Evolutionary conservation across 2,329 filamentous ascomycete genomes (phyloP).

Genomic region (Cladophialophora chaetospira): DNA sequence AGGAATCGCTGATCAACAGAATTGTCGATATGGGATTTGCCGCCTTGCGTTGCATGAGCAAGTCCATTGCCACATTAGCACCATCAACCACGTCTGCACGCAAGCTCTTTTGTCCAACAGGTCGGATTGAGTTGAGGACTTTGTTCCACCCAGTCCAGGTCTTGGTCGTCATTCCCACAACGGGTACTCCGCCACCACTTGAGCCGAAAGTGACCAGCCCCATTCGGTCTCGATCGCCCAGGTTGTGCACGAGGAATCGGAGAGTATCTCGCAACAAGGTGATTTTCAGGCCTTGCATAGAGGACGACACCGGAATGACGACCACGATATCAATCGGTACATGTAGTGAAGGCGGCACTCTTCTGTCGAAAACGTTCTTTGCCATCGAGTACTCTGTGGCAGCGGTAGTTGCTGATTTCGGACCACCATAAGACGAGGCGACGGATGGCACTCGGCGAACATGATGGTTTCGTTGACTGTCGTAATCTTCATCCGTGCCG

Average conservation of each 20-base stretch:
- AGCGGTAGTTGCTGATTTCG: slow-evolving; percentile 80
- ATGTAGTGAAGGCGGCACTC: slow-evolving; percentile 63
- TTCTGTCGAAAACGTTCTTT: slow-evolving; percentile 42
- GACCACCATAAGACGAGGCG: slow-evolving; percentile 78
- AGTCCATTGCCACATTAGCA: slow-evolving; percentile 96
- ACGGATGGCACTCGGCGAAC: slow-evolving; percentile 76
- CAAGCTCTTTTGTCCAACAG: slow-evolving; percentile 93
- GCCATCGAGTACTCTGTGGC: slow-evolving; percentile 89
- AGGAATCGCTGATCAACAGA: slow-evolving; percentile 94
- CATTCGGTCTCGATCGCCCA: slow-evolving; percentile 94
- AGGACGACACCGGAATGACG: slow-evolving; percentile 94
- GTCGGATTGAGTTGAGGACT: slow-evolving; percentile 81
- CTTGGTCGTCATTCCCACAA: slow-evolving; percentile 98
- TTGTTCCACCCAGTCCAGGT: slow-evolving; percentile 89
- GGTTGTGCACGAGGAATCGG: slow-evolving; percentile 83
- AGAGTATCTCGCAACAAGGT: slow-evolving; percentile 88
- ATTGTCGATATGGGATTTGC: slow-evolving; percentile 95
- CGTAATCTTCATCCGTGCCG: slow-evolving; percentile 86
- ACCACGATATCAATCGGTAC: slow-evolving; percentile 94
- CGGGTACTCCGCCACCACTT: slow-evolving; percentile 84
- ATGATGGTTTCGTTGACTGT: slow-evolving; percentile 53
- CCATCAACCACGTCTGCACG: slow-evolving; percentile 96
- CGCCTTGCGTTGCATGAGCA: slow-evolving; percentile 96
- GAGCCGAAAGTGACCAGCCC: slow-evolving; percentile 96
- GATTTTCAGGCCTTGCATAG: slow-evolving; percentile 99